phyloP scores from a whole-genome alignment of 345 rosid species.

The Citrus medica region DNA sequence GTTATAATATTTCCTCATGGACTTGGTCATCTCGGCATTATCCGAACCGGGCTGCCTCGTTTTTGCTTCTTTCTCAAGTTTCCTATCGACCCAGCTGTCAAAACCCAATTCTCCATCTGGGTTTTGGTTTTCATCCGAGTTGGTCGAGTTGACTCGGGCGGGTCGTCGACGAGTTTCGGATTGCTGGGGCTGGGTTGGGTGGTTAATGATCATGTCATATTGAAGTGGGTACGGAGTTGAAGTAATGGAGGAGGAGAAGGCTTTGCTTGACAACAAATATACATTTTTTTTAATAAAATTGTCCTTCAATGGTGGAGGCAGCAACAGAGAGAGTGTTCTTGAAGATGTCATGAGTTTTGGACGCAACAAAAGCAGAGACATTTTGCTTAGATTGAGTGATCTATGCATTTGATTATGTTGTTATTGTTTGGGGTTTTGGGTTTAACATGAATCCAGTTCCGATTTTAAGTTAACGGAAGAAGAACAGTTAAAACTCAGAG shows the following conservation, averaged over 20 bases:
- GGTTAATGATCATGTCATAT: conserved; percentile 77
- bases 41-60: conserved; percentile 25
- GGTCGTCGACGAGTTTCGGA: conserved; percentile 43
- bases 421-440: background rate
- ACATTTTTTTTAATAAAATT: conserved; percentile 10
- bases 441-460: background rate
- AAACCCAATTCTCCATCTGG: conserved; percentile 40
- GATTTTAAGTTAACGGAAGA: background rate
- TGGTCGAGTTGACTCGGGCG: conserved; percentile 21
- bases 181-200: conserved; percentile 52
- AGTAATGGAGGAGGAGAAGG: conserved; percentile 41
- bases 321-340: conserved; percentile 1
- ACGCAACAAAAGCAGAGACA: conserved; percentile 27
- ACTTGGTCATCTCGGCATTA: conserved; percentile 61
- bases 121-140: conserved; percentile 29
- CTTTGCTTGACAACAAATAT: conserved; percentile 22
- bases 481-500: background rate
- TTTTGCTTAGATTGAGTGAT: conserved; percentile 27
- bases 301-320: conserved; percentile 23
- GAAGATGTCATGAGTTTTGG: conserved; percentile 31
- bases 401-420: conserved; percentile 26
- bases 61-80: conserved; percentile 39
- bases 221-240: conserved; percentile 83
- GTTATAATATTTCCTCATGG: conserved; percentile 81
- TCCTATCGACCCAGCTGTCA: conserved; percentile 83